Base-by-base conservation (phyloP, 2,329 filamentous ascomycete genomes). In the Plenodomus biglobosus region DNA sequence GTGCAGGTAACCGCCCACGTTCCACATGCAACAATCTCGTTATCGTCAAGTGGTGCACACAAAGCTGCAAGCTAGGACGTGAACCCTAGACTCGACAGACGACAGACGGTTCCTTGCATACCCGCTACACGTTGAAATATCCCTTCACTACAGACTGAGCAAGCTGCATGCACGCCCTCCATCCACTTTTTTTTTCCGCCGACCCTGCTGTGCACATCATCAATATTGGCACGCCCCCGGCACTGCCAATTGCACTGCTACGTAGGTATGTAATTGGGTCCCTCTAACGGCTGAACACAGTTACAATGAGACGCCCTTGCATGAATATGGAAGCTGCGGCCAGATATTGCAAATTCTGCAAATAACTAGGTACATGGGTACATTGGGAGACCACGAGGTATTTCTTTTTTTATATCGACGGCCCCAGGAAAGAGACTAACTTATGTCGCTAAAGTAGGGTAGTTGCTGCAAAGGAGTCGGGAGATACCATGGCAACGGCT, bases 201-300 rank as follows among this genome's bases (percentile, higher is more conserved):
- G 40, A 16, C 21, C 52, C 44, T 55, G 47, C 18, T 49, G 46
- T 38, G 43, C 22, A 35, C 47, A 50, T 35, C 40, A 48, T 41
- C 44, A 32, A 32, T 11, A 11, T 15, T 32, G 27, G 27, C 27
- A 32, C 27, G 27, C 27, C 27, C 22, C 22, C 22, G 22, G 10
- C 22, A 24, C 22, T 10, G 22, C 22, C 22, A n/a, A n/a, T n/a
- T n/a, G n/a, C n/a, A n/a, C n/a, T n/a, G n/a, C n/a, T n/a, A n/a
- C n/a, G n/a, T n/a, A n/a, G n/a, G n/a, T n/a, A n/a, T n/a, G n/a
- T n/a, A n/a, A n/a, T n/a, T n/a, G n/a, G n/a, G n/a, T n/a, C n/a
- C n/a, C n/a, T n/a, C n/a, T n/a, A n/a, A n/a, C n/a, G n/a, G n/a
- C n/a, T n/a, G n/a, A n/a, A n/a, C n/a, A n/a, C n/a, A n/a, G n/a